phyloP scores from a whole-genome alignment of 2,329 filamentous ascomycete species.

The Fusarium liriodendri region DNA sequence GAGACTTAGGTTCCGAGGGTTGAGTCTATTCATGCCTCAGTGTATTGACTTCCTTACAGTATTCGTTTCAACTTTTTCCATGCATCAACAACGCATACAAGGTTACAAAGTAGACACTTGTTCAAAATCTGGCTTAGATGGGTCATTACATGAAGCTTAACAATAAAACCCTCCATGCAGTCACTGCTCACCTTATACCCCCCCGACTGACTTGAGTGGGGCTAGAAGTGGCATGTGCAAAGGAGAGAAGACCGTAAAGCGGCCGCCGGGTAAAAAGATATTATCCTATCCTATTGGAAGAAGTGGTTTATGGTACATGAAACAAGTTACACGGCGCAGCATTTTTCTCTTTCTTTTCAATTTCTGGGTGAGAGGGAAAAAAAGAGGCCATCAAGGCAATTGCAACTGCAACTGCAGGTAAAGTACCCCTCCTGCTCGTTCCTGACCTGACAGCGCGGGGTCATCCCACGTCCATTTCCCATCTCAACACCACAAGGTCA shows the following conservation, averaged over 20 bases:
- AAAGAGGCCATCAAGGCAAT: not conserved
- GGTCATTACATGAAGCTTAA: not conserved
- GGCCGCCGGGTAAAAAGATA: not conserved
- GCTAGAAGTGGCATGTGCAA: not conserved
- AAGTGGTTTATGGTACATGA: not conserved
- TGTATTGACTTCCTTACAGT: not conserved
- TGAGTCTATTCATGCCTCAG: not conserved
- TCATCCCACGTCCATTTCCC: too few relatives aligned
- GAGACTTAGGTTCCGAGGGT: constrained; percentile 1
- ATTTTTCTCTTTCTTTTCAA: not conserved
- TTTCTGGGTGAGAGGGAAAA: not conserved
- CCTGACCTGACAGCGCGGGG: constrained; percentile 21
- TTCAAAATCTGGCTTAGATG: not conserved
- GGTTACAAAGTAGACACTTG: not conserved
- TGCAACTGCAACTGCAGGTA: not conserved
- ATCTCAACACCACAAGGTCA: constrained; percentile 27
- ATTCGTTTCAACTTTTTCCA: not conserved
- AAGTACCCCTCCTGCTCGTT: constrained; percentile 1
- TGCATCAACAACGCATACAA: not conserved
- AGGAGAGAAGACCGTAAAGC: constrained; percentile 1
- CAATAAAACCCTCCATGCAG: not conserved
- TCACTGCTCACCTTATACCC: not conserved
- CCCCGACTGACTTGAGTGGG: not conserved
- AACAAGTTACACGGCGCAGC: not conserved
- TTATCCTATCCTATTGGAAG: not conserved